phyloP scores from a whole-genome alignment of 2,329 filamentous ascomycete genomes.

The Diplodia mutila region DNA sequence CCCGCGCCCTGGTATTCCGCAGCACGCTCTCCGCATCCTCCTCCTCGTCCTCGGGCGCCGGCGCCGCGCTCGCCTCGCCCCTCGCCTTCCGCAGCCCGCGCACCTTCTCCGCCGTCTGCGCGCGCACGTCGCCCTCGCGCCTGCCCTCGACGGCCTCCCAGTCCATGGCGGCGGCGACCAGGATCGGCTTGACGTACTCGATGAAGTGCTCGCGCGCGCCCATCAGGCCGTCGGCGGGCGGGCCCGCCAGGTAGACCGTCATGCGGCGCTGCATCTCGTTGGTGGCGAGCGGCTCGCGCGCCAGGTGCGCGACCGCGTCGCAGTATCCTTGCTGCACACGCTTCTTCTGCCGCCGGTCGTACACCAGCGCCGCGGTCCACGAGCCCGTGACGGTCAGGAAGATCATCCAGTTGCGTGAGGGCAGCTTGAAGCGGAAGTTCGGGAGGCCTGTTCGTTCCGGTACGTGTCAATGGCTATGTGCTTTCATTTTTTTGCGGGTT shows the following conservation, averaged over 20 bases:
- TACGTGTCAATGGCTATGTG: conserved; percentile 72
- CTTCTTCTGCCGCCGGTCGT: conserved; percentile 90
- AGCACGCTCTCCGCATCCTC: conserved; percentile 64
- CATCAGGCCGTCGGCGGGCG: conserved; percentile 83
- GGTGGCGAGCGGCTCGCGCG: conserved; percentile 72
- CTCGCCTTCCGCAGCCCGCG: conserved; percentile 66
- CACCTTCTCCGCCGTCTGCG: conserved; percentile 83
- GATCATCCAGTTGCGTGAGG: conserved; percentile 97
- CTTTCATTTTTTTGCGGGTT: conserved; percentile 95
- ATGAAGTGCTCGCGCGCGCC: conserved; percentile 92
- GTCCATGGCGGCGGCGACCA: conserved; percentile 87
- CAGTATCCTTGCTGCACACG: conserved; percentile 85
- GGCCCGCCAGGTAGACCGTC: conserved; percentile 82
- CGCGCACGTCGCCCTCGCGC: conserved; percentile 88
- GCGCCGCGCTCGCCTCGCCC: conserved; percentile 54
- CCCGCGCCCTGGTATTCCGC: conserved; percentile 64
- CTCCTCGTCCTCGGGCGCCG: conserved; percentile 52
- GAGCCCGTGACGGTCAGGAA: conserved; percentile 81
- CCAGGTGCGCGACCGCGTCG: conserved; percentile 80
- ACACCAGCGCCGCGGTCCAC: conserved; percentile 79
- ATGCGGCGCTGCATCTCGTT: conserved; percentile 79
- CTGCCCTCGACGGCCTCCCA: conserved; percentile 95
- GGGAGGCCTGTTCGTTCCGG: conserved; percentile 73
- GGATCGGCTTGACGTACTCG: conserved; percentile 91
- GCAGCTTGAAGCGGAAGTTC: conserved; percentile 78